Percentiles rank a stretch among this genome's conserved stretches.
Evolutionary conservation across 352 stramenopile species (phyloP).

Genomic region (Globisporangium splendens): DNA sequence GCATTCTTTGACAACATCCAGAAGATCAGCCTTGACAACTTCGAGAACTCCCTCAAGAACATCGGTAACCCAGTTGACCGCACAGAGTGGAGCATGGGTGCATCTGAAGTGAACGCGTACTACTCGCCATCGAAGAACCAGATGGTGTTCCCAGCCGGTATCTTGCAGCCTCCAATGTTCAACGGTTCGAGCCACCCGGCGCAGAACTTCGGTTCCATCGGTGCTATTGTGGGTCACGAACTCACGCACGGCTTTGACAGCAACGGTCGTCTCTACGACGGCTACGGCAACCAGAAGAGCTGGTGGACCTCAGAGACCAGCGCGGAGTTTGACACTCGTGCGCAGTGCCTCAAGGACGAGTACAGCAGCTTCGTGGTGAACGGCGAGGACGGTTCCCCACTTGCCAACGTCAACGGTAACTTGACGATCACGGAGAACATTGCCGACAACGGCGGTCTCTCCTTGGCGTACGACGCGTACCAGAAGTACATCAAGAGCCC

Average conservation of each 20-base stretch:
- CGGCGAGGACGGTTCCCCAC: conserved; percentile 21
- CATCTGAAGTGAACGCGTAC: conserved; percentile 89
- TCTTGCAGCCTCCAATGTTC: conserved; percentile 93
- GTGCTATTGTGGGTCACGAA: conserved; percentile 91
- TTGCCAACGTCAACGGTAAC: conserved; percentile 54
- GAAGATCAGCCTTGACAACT: conserved; percentile 27
- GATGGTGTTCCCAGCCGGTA: conserved; percentile 93
- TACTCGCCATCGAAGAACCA: conserved; percentile 68
- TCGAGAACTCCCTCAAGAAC: conserved; percentile 20
- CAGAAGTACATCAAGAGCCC: conserved; percentile 21
- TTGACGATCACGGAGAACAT: conserved; percentile 75
- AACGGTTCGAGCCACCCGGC: conserved; percentile 62
- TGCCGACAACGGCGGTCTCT: conserved; percentile 65
- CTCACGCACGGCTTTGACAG: conserved; percentile 94
- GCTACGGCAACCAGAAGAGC: conserved; percentile 82
- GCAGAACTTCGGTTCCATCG: conserved; percentile 91
- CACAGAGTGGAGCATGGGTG: conserved; percentile 86
- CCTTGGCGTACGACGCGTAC: conserved; percentile 56
- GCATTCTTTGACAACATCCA: conserved; percentile 53
- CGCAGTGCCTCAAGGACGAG: conserved; percentile 50
- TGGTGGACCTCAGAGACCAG: conserved; percentile 88
- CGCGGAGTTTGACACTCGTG: conserved; percentile 59
- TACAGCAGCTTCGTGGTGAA: conserved; percentile 41
- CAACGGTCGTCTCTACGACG: conserved; percentile 83
- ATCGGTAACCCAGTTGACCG: conserved; percentile 46